Evolutionary conservation across 1,284 basidiomycete genomes (phyloP), one percentile per base, ranked within the genome.

Genomic region (Cutaneotrichosporon daszewskae): DNA sequence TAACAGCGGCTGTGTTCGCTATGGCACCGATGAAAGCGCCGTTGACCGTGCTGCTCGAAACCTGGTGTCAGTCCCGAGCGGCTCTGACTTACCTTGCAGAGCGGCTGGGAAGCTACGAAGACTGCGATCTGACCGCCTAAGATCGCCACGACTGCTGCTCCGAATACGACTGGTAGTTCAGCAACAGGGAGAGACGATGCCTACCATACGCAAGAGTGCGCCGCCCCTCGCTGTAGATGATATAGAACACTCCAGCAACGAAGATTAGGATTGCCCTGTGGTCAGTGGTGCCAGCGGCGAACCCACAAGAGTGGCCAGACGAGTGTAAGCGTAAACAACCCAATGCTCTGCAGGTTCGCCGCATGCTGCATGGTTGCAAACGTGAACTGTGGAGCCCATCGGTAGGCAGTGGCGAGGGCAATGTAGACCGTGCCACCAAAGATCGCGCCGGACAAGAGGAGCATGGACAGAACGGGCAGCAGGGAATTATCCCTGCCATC

Each of bases 11-110:
- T 0, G 85, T 85, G 62, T 72, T 58, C 8, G 63, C 40, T n/a
- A 69, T 37, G 0, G 87, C 88, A 1, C 85, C 82, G 11, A 91
- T 66, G 64, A 91, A 89, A 2, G 84, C 81, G 10, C 84, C 85
- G 65, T 90, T 88, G 25, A 90, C 68, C 59, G 81, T 84, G 28
- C 72, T 66, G 43, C 76, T 73, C 13, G 84, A 77, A 16, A 78
- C 78, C 82, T 72, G 80, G 12, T n/a, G 29, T 28, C 17, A 41
- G 32, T 13, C 5, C n/a, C 11, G n/a, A 16, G 6, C 26, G 22
- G 11, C 3, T 18, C 41, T n/a, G 19, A 73, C 79, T 59, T 46
- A 86, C 86, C 46, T 76, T 73, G 70, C 87, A 91, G 38, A 91
- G 78, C 14, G 85, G 80, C 53, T 80, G 78, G 34, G 76, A 81